Percentiles rank a stretch among this genome's conserved stretches.
These are phyloP conservation scores for Dactylorhiza incarnata DNA, from an alignment of 106 monocot species.

Conservation along the genomic window DNA sequence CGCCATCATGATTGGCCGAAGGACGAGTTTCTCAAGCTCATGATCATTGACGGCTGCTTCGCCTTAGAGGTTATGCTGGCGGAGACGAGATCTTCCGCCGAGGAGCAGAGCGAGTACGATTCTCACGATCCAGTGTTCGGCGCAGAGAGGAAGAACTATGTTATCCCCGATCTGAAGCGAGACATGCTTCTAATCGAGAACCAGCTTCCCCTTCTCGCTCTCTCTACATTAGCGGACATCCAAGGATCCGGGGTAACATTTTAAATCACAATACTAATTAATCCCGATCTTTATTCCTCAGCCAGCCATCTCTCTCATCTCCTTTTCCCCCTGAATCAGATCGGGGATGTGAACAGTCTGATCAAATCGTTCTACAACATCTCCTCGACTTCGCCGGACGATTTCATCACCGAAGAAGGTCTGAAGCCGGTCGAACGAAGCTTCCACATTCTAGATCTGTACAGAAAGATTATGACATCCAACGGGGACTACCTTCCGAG, in stretches of 20 bases:
- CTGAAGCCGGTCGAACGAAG: no score
- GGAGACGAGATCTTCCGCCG: neutral
- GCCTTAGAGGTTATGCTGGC: neutral
- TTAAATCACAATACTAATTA: neutral
- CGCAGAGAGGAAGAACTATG: neutral
- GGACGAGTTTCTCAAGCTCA: neutral
- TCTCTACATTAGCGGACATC: neutral
- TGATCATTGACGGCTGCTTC: neutral
- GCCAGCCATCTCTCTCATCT: no score
- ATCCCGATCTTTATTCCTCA: no score
- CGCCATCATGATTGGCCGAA: neutral
- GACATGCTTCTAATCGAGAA: slow-evolving; percentile 6
- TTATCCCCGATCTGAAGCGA: neutral
- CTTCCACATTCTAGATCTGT: neutral
- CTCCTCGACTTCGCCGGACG: neutral
- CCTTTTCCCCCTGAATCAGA: neutral
- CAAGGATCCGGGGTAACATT: neutral
- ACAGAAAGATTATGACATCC: neutral
- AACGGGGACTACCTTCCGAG: neutral
- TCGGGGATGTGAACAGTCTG: neutral
- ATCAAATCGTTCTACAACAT: neutral
- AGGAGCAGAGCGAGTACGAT: neutral
- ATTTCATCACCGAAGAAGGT: no score
- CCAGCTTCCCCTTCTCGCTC: neutral
- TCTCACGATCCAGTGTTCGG: neutral